Evolutionary conservation across 371 early-diverging fungal genomes (phyloP), one percentile per base, ranked within the genome.

Genomic region (Mortierella sp.): DNA sequence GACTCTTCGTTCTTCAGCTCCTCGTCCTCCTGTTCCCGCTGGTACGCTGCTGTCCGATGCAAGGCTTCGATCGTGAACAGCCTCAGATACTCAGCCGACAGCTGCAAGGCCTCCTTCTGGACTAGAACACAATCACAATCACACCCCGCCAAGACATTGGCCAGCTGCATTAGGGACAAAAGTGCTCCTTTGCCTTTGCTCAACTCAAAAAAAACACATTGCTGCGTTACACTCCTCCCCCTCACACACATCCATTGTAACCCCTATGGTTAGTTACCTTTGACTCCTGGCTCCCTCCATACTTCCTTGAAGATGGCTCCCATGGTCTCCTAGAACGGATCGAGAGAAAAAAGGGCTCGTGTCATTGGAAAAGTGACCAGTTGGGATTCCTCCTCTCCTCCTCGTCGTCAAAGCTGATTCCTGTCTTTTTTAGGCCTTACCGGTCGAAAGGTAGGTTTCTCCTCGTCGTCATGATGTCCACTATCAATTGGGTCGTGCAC

Each of bases 71-170:
- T 54, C 23, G 72, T 73, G 41, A 82, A 80, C 24, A 81, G 41
- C 0, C 81, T 48, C 26, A 82, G 52, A 52, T 78, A 80, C 48
- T 82, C 81, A 27, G 72, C 58, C 23, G 81, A 78, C 21, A 82
- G 43, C 19, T 66, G 53, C 34, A 82, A 19, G 2, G 83, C 83
- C 7, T 82, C 80, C 39, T 74, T 82, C 10, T 72, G 71, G 8
- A 54, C 82, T 82, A 58, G 4, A n/a, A n/a, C n/a, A n/a, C n/a
- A n/a, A n/a, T n/a, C n/a, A n/a, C n/a, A n/a, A n/a, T n/a, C n/a
- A n/a, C n/a, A n/a, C n/a, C n/a, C n/a, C n/a, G n/a, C n/a, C n/a
- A n/a, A n/a, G n/a, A n/a, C n/a, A n/a, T n/a, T n/a, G n/a, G n/a
- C n/a, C n/a, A n/a, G n/a, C n/a, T n/a, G n/a, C n/a, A n/a, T n/a